phyloP scores from a whole-genome alignment of 83 land plant genomes.

The Thuja plicata region DNA sequence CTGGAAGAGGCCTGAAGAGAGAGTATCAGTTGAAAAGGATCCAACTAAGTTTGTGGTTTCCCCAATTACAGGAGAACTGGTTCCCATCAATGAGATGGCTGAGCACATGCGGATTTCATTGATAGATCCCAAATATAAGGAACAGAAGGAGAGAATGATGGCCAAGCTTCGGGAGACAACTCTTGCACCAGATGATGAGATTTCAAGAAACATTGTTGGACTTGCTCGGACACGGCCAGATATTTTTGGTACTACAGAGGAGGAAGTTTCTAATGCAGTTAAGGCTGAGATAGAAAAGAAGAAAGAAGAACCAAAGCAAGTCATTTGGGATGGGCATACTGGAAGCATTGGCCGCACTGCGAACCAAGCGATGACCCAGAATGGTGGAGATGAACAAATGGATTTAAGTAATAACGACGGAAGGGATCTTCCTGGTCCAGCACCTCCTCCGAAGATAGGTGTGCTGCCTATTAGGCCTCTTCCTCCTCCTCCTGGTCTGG shows the following conservation, averaged over 20 bases:
- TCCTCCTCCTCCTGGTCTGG: conserved; percentile 92
- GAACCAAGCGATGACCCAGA: conserved; percentile 94
- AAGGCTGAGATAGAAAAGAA: conserved; percentile 98
- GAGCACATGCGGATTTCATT: conserved; percentile 98
- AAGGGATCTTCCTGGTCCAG: conserved; percentile 83
- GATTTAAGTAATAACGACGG: conserved; percentile 39
- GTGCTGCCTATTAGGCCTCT: conserved; percentile 78
- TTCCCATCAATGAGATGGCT: conserved; percentile 95
- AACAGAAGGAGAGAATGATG: conserved; percentile 99
- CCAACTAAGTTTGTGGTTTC: conserved; percentile 84
- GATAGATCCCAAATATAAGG: conserved; percentile 98
- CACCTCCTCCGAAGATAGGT: conserved; percentile 78
- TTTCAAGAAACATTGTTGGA: conserved; percentile 91
- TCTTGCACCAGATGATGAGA: conserved; percentile 97
- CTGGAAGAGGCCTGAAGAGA: conserved; percentile 98
- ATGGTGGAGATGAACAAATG: conserved; percentile 65
- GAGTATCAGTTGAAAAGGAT: conserved; percentile 81
- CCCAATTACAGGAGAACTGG: conserved; percentile 90
- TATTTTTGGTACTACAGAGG: conserved; percentile 99
- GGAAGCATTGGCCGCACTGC: conserved; percentile 98
- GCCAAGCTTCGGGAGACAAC: conserved; percentile 98
- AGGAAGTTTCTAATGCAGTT: conserved; percentile 98
- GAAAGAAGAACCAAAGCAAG: conserved; percentile 97
- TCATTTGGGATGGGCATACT: conserved; percentile 99
- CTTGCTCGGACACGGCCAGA: conserved; percentile 94